These are phyloP conservation scores for Globisporangium irregulare DNA, from an alignment of 352 stramenopile species.

Conservation along the genomic window DNA sequence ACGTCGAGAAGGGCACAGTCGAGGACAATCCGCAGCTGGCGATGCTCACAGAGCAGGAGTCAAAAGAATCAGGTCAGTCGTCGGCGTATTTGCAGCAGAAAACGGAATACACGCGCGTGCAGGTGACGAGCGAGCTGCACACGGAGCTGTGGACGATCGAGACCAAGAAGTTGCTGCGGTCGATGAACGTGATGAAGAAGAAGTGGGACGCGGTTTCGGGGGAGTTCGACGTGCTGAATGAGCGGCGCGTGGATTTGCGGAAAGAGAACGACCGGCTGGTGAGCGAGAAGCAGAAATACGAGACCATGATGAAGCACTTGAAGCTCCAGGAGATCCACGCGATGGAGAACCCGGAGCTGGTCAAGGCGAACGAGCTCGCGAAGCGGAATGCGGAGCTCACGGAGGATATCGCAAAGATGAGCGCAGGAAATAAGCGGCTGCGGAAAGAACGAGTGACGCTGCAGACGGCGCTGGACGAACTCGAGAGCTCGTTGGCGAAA, in stretches of 20 bases:
- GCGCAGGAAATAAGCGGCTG: conserved; percentile 76
- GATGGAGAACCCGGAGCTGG: conserved; percentile 79
- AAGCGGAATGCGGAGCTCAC: conserved; percentile 73
- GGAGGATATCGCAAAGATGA: conserved; percentile 85
- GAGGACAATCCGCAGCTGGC: conserved; percentile 63
- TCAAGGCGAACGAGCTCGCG: conserved; percentile 70
- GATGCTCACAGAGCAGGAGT: conserved; percentile 19
- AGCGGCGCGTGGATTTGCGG: conserved; percentile 50
- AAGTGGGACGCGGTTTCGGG: conserved; percentile 74
- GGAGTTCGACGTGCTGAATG: conserved; percentile 68
- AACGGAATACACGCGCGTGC: conserved; percentile 72
- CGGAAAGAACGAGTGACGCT: conserved; percentile 73
- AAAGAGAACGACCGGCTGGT: conserved; percentile 75
- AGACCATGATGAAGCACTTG: conserved; percentile 80
- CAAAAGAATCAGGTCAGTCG: conserved; percentile 33
- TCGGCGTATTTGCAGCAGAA: conserved; percentile 79
- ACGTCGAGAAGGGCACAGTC: conserved; percentile 73
- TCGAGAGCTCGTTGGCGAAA: conserved; percentile 67
- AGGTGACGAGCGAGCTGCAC: conserved; percentile 79
- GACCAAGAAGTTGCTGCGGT: conserved; percentile 74
- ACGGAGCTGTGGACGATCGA: conserved; percentile 86
- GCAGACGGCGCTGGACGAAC: conserved; percentile 61
- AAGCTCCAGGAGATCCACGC: conserved; percentile 67
- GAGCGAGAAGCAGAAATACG: conserved; percentile 70
- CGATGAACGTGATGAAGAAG: conserved; percentile 43